Percentiles rank a stretch among this genome's conserved stretches.
Conservation (phyloP, 2,329 filamentous ascomycete genomes). For the Fusarium denticulatum region DNA sequence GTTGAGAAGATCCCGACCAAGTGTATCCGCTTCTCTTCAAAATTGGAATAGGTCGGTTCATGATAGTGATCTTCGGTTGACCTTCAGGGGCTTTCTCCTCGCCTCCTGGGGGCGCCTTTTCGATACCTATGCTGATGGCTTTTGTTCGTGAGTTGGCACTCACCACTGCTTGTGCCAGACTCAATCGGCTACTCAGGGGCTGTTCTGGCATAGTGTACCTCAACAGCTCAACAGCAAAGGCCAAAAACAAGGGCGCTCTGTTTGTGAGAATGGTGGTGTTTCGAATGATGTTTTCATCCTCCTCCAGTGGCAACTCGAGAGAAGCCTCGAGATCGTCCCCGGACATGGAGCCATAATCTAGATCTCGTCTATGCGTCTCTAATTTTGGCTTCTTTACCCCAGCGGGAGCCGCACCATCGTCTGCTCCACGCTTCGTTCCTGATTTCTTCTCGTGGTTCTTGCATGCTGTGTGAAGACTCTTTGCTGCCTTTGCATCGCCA, state of each 20-base stretch:
- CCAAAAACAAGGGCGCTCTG: slow-evolving; percentile 82
- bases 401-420: slow-evolving; percentile 16
- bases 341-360: slow-evolving; percentile 54
- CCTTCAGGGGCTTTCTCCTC: slow-evolving; percentile 79
- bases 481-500: slow-evolving; percentile 59
- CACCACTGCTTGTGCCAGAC: slow-evolving; percentile 84
- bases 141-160: slow-evolving; percentile 83
- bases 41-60: slow-evolving; percentile 79
- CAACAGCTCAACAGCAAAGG: slow-evolving; percentile 78
- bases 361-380: slow-evolving; percentile 48
- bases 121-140: slow-evolving; percentile 78
- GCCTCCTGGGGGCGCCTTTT: slow-evolving; percentile 70
- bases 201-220: slow-evolving; percentile 88
- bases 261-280: slow-evolving; percentile 74
- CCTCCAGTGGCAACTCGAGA: slow-evolving; percentile 66
- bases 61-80: slow-evolving; percentile 76
- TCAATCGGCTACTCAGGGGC: slow-evolving; percentile 83
- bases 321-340: slow-evolving; percentile 71
- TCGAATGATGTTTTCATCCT: slow-evolving; percentile 68
- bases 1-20: slow-evolving; percentile 44
- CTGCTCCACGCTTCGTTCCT: slow-evolving; percentile 45
- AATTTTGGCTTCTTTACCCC: slow-evolving; percentile 47
- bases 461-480: slow-evolving; percentile 63
- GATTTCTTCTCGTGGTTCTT: slow-evolving; percentile 60
- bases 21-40: slow-evolving; percentile 81